Base-by-base conservation (phyloP, 495 filamentous ascomycete species). In the Daldinia childiae region DNA sequence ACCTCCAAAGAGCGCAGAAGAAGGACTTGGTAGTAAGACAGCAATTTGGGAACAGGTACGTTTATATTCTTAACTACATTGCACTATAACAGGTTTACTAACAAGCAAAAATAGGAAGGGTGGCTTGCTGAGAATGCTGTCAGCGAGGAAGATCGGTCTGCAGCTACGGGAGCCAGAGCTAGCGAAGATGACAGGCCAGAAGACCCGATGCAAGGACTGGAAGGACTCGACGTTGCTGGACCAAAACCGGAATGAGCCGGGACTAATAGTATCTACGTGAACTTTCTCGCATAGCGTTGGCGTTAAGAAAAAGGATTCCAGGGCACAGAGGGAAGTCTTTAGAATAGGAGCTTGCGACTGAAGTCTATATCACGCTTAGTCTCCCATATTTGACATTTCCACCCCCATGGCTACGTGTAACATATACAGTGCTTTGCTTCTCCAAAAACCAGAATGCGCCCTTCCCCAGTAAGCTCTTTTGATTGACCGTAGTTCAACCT, bases 31-130 rank as follows among this genome's bases (percentile, higher is more conserved):
- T 32, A 93, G 91, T 81, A 96, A 93, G 83, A 97, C 91, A n/a
- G 96, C 95, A 8, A 87, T 99, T 65, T 99, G 95, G 95, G 93
- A 98, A 80, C 95, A 98, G 90, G 95, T 97, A 83, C 52, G 19
- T 26, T 15, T 88, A 76, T 24, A 48, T 55, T 71, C 58, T 39
- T 12, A 54, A 54, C 24, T 55, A 54, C 43, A 29, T 43, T 59
- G 3, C 17, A 60, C 4, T 64, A 11, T 24, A 9, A 64, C 26
- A n/a, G 17, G 52, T 56, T 64, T 77, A 67, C 78, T 85, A 73
- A 82, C 69, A 65, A 41, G 6, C 30, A 19, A 9, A 9, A 75
- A 77, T 71, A 98, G 94, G 95, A 99, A 83, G 92, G 92, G 11
- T 99, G 94, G 87, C 79, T 98, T 73, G 91, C 93, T 32, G 92